Base-by-base conservation (phyloP, 345 rosid species). In the Aquilaria malaccensis region DNA sequence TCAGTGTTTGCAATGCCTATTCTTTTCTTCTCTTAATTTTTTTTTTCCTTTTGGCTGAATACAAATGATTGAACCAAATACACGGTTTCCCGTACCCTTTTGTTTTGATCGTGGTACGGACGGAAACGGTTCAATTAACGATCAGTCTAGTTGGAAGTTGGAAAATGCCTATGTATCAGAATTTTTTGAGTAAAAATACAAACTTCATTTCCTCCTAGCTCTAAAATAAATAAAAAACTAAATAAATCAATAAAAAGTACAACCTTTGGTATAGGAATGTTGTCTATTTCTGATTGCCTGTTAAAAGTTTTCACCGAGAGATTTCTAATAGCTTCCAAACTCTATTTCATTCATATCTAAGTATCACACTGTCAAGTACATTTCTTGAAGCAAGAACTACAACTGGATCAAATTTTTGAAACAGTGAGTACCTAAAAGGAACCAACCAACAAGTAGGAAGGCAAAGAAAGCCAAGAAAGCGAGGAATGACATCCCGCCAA, bases 401-500 rank as follows among this genome's bases (percentile, higher is more conserved):
- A 88, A 70, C 63, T 79, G 87, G 67, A 94, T 83, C 80, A 82
- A 69, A 55, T 72, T 71, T 71, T 85, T 85, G 83, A 87, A 83
- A 64, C 87, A 86, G 80, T 84, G 83, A 0, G 96, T 84, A 64
- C 86, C 96, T 2, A 94, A 60, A 65, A 90, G 68, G 77, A 87
- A 90, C 97, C 96, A 90, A 33, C 84, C 87, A 6, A 76, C 68
- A 49, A 90, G 96, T 43, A 90, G 79, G 68, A 74, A 71, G 56
- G 76, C 69, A 63, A 84, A 70, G 68, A 83, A 67, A 52, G 74
- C 84, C 83, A 79, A 69, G 49, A 76, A 66, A 33, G 62, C 69
- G 45, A 84, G 52, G 80, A 81, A 89, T 50, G 88, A 80, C 45
- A 71, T 58, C 57, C 96, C 95, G 49, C 97, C 92, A 0, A 94